These are phyloP conservation scores for Zymoseptoria passerinii DNA, from an alignment of 2,329 filamentous ascomycete genomes.

Conservation along the genomic window DNA sequence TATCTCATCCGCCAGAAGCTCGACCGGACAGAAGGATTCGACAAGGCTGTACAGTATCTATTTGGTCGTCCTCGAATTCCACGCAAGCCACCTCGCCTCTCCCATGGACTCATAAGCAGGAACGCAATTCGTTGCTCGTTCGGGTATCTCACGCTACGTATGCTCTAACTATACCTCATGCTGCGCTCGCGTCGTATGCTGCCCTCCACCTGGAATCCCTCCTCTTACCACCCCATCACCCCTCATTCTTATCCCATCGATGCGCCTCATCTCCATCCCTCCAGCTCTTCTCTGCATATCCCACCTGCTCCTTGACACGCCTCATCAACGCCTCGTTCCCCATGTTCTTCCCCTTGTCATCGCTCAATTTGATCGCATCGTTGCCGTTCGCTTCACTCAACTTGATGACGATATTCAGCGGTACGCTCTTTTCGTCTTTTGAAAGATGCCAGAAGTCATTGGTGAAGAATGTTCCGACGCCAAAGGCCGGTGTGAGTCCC, in stretches of 20 bases:
- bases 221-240: not conserved
- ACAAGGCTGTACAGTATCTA: no score
- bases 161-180: not conserved
- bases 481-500: conserved; percentile 80
- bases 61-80: conserved; percentile 44
- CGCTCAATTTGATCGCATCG: conserved; percentile 82
- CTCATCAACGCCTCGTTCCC: conserved; percentile 72
- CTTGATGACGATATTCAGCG: conserved; percentile 97
- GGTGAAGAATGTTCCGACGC: conserved; percentile 90
- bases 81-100: conserved; percentile 20
- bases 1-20: not conserved
- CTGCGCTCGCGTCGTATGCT: not conserved
- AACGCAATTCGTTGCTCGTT: no score
- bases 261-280: conserved; percentile 72
- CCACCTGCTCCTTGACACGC: conserved; percentile 74
- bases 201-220: not conserved
- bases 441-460: conserved; percentile 73
- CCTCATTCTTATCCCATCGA: conserved; percentile 57
- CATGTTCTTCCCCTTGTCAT: conserved; percentile 87
- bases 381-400: conserved; percentile 74
- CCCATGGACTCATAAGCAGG: not conserved
- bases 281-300: conserved; percentile 82
- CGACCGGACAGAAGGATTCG: no score
- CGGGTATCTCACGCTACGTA: not conserved
- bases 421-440: conserved; percentile 73